phyloP scores from a whole-genome alignment of 2,329 filamentous ascomycete species.

The Cladobotryum protrusum region DNA sequence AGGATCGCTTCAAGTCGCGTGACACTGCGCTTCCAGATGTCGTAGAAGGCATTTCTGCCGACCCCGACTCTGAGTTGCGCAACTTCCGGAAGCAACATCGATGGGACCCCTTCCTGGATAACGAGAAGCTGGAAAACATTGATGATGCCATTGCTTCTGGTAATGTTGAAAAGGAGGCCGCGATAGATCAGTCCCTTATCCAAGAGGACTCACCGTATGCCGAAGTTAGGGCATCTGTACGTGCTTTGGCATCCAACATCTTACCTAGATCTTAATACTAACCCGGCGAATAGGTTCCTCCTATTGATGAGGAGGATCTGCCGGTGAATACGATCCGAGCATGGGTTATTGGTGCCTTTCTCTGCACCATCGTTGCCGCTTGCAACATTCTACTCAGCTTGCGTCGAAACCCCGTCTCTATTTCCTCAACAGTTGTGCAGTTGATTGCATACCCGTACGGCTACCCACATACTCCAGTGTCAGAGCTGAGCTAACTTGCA shows the following conservation, averaged over 20 bases:
- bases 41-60: background rate
- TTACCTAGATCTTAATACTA: background rate
- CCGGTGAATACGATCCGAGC: conserved; percentile 52
- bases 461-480: background rate
- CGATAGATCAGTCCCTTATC: conserved; percentile 37
- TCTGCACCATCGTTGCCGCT: conserved; percentile 50
- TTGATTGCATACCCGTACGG: conserved; percentile 43
- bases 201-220: conserved; percentile 46
- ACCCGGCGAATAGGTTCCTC: conserved; percentile 11
- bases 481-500: conserved; percentile 6
- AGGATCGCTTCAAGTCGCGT: background rate
- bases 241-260: background rate
- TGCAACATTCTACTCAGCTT: conserved; percentile 47
- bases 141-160: conserved; percentile 36
- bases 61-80: conserved; percentile 8
- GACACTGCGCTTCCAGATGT: background rate
- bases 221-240: conserved; percentile 31
- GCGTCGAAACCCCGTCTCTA: conserved; percentile 41
- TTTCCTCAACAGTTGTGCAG: conserved; percentile 48
- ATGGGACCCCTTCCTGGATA: conserved; percentile 49
- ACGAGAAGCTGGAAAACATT: conserved; percentile 44
- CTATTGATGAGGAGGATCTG: conserved; percentile 41
- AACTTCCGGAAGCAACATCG: conserved; percentile 28
- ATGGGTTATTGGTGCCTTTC: conserved; percentile 49
- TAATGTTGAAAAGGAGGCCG: conserved; percentile 35